These are phyloP conservation scores for Magnaporthiopsis rhizophila DNA, from an alignment of 2,329 filamentous ascomycete genomes.

Conservation along the genomic window DNA sequence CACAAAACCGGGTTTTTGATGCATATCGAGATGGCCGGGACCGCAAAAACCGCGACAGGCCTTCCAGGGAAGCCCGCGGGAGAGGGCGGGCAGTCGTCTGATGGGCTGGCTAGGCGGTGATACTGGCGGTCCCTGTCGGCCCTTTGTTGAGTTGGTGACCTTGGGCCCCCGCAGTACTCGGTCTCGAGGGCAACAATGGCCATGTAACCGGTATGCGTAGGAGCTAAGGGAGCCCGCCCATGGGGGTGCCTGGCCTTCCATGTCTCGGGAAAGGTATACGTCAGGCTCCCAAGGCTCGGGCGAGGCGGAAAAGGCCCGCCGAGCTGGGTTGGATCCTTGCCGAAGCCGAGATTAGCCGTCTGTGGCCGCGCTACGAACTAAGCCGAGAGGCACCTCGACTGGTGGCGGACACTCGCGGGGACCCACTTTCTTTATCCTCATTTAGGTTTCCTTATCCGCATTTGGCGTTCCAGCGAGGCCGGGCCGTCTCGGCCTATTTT, in stretches of 20 bases:
- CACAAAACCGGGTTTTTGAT: neutral
- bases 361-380: conserved; percentile 16
- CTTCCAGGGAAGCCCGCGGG: neutral
- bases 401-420: too few relatives aligned
- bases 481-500: neutral
- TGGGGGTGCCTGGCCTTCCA: neutral
- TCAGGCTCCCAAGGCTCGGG: neutral
- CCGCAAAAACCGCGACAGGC: neutral
- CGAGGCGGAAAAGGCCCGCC: conserved; percentile 9
- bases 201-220: neutral
- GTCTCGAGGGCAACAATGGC: conserved; percentile 5
- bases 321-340: conserved; percentile 5
- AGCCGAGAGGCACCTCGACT: neutral
- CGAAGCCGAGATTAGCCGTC: conserved; percentile 24
- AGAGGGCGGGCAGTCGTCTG: neutral
- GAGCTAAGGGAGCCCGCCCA: neutral
- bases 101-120: neutral
- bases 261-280: neutral
- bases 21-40: neutral
- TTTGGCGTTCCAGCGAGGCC: too few relatives aligned
- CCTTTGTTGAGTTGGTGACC: neutral
- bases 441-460: neutral
- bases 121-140: neutral
- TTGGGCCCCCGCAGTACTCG: neutral
- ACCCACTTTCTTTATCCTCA: neutral